A percentile compares a stretch with the other conserved stretches of the same genome.
Conservation (phyloP, 2,329 filamentous ascomycete genomes). For the Xylaria multiplex region DNA sequence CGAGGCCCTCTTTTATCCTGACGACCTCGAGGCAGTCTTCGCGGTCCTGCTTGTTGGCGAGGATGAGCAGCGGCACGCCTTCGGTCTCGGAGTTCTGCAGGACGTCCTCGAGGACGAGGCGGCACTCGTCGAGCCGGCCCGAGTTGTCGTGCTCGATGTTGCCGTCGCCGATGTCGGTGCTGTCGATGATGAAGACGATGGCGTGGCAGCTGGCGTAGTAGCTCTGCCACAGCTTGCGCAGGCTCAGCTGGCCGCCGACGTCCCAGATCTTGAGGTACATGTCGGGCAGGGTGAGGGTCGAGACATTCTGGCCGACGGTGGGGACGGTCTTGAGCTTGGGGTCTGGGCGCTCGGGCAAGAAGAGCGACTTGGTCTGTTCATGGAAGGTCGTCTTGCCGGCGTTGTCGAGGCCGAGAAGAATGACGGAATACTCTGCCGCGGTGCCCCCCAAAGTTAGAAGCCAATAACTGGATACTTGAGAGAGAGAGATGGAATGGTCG, state of each 20-base stretch:
- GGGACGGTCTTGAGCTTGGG: conserved; percentile 88
- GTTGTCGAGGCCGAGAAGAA: conserved; percentile 96
- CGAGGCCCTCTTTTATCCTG: conserved; percentile 93
- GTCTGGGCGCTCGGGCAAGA: conserved; percentile 69
- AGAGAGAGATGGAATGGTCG: neutral
- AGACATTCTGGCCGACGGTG: conserved; percentile 96
- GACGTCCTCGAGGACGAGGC: conserved; percentile 88
- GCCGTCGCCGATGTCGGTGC: conserved; percentile 89
- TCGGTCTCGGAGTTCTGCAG: conserved; percentile 87
- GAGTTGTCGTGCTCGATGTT: conserved; percentile 67
- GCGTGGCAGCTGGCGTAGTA: conserved; percentile 96
- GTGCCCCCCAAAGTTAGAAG: conserved; percentile 21
- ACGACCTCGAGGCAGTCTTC: conserved; percentile 99
- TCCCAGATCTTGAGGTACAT: conserved; percentile 99
- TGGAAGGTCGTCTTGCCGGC: conserved; percentile 98
- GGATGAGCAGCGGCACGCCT: conserved; percentile 88
- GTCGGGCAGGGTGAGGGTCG: conserved; percentile 87
- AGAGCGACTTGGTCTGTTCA: conserved; percentile 93
- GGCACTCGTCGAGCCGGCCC: conserved; percentile 84
- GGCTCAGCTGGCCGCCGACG: conserved; percentile 89
- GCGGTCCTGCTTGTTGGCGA: conserved; percentile 97
- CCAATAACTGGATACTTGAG: neutral
- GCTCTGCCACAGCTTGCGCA: conserved; percentile 92
- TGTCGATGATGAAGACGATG: conserved; percentile 98
- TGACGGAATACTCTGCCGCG: conserved; percentile 87